These are phyloP conservation scores for Aspergillus sp. DNA, from an alignment of 2,329 filamentous ascomycete species.

Conservation along the genomic window DNA sequence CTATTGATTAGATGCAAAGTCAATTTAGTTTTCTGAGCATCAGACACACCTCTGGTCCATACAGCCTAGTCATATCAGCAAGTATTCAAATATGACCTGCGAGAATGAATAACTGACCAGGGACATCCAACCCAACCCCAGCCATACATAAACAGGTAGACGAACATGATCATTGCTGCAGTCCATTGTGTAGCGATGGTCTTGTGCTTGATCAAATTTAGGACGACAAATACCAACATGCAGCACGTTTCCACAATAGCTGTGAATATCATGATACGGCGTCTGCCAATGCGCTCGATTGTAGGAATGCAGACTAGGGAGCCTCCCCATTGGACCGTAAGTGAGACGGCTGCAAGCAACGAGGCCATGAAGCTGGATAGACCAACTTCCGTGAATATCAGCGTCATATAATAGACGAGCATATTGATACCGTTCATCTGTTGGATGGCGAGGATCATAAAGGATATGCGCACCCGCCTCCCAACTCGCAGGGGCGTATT, in stretches of 20 bases:
- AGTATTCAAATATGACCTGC: neutral
- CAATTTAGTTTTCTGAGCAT: neutral
- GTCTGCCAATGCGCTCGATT: neutral
- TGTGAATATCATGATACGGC: conserved; percentile 4
- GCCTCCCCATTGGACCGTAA: neutral
- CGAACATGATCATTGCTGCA: conserved; percentile 10
- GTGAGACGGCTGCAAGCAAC: neutral
- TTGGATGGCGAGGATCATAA: conserved; percentile 27
- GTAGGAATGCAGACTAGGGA: neutral
- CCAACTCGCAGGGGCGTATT: conserved; percentile 33
- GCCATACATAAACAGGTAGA: conserved; percentile 13
- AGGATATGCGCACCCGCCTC: conserved; percentile 37
- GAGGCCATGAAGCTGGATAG: conserved; percentile 22
- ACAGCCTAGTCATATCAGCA: neutral
- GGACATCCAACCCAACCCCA: conserved; percentile 14
- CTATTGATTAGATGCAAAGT: neutral
- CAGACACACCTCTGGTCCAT: neutral
- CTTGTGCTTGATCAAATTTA: conserved; percentile 7
- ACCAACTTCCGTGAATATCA: conserved; percentile 29
- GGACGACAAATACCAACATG: conserved; percentile 14
- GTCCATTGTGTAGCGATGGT: conserved; percentile 11
- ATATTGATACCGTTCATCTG: conserved; percentile 35
- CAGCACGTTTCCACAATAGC: conserved; percentile 6
- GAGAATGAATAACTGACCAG: neutral
- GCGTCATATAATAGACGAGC: conserved; percentile 29